Evolutionary conservation across 345 rosid species (phyloP).

Genomic region (Linum tenue): DNA sequence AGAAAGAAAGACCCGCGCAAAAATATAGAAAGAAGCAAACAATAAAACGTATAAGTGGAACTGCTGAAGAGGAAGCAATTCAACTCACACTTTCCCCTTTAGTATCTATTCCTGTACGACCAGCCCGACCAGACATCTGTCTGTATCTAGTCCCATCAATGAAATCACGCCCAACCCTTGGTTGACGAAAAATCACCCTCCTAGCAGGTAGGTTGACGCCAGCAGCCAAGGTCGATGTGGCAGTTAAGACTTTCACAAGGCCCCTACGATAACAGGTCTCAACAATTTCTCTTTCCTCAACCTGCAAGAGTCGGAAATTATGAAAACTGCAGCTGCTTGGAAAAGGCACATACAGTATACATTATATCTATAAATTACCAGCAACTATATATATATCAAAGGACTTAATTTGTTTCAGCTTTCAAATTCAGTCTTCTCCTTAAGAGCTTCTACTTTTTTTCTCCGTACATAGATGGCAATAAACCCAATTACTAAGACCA

Average conservation of each 20-base stretch:
- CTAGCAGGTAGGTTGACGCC: slow-evolving; percentile 98
- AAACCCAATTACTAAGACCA: background rate
- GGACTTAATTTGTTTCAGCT: background rate
- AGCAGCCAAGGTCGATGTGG: slow-evolving; percentile 97
- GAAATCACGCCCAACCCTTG: slow-evolving; percentile 90
- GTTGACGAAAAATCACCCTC: slow-evolving; percentile 97
- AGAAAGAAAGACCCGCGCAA: background rate
- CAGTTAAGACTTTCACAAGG: slow-evolving; percentile 80
- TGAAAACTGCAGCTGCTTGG: background rate
- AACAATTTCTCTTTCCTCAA: slow-evolving; percentile 92
- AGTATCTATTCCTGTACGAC: slow-evolving; percentile 96
- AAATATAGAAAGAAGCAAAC: too few relatives aligned
- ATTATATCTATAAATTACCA: background rate
- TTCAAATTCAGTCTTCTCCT: background rate
- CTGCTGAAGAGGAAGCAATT: slow-evolving; percentile 3
- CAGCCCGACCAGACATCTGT: slow-evolving; percentile 99
- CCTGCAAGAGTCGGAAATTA: slow-evolving; percentile 36
- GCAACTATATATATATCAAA: background rate
- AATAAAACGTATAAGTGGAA: too few relatives aligned
- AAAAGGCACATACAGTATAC: slow-evolving; percentile 2
- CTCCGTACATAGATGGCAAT: background rate
- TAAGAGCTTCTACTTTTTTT: background rate
- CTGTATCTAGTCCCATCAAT: slow-evolving; percentile 94
- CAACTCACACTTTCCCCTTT: slow-evolving; percentile 94
- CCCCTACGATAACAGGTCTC: slow-evolving; percentile 90